Conservation (phyloP, 1,284 basidiomycete genomes). For the Tetrapyrgos nigripes region DNA sequence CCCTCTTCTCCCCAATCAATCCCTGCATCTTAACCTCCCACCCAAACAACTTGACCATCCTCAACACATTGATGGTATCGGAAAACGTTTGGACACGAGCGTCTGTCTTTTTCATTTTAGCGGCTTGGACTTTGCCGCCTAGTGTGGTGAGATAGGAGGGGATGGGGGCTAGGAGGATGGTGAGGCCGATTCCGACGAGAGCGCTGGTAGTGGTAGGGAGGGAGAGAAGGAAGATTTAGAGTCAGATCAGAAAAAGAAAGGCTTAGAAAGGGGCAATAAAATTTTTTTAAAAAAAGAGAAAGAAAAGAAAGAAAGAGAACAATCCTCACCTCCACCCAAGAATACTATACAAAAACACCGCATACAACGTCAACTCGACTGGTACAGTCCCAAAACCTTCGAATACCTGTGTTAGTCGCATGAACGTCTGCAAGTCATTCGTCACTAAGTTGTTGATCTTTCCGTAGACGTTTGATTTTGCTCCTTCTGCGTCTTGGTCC, state of each 20-base stretch:
- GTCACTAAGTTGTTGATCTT: conserved; percentile 45
- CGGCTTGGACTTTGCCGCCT: conserved; percentile 24
- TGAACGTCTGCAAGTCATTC: conserved; percentile 26
- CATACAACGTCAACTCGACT: conserved; percentile 37
- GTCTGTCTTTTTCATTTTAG: conserved; percentile 29
- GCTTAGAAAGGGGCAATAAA: background rate
- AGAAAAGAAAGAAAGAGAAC: background rate
- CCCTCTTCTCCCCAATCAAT: conserved; percentile 56
- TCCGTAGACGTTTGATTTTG: conserved; percentile 32
- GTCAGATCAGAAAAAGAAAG: background rate
- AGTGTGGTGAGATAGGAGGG: conserved; percentile 39
- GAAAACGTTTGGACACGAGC: conserved; percentile 31
- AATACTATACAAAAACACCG: conserved; percentile 51
- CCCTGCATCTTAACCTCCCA: conserved; percentile 68
- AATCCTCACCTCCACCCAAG: conserved; percentile 51
- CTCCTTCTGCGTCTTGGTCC: conserved; percentile 8
- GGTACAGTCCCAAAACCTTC: conserved; percentile 24
- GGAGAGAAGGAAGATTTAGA: background rate
- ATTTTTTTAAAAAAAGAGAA: background rate
- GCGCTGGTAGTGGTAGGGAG: conserved; percentile 35
- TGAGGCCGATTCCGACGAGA: conserved; percentile 57
- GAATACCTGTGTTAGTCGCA: conserved; percentile 23
- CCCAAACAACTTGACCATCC: conserved; percentile 77
- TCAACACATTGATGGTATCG: conserved; percentile 40
- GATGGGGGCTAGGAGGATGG: conserved; percentile 55